Base-by-base conservation (phyloP, 2,329 filamentous ascomycete species). In the Bipolaris bicolor region DNA sequence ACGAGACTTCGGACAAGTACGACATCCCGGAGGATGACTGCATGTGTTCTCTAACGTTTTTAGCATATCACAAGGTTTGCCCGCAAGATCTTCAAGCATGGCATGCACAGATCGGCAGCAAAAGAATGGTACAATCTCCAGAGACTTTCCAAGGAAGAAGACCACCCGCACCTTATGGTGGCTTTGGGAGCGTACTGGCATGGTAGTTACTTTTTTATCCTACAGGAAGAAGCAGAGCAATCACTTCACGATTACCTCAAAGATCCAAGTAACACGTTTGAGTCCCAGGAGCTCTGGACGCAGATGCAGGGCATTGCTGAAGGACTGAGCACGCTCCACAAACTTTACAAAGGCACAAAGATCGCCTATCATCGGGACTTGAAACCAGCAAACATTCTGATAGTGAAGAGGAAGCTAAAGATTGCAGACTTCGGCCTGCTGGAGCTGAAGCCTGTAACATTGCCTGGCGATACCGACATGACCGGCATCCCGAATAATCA, bases 391-490 rank as follows among this genome's bases (percentile, higher is more conserved):
- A 62, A 62, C 43, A 62, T 62, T 33, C 46, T 60, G 5, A 62
- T 60, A 16, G 60, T 62, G 5, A 60, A 52, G 40, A 29, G 56
- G 39, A 48, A 22, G 7, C 29, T 62, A 18, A 62, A 62, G 40
- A 62, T 62, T 52, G 52, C 60, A 34, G 60, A 62, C 49, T 62
- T 62, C 26, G 58, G 58, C 20, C 57, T 61, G 36, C 54, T 61
- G 40, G 54, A 54, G 39, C 52, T 58, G 34, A 61, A 61, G 50
- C 58, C 58, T 10, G 31, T 49, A 20, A 7, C 57, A 36, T 40
- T 40, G 37, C 37, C 37, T 26, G 55, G 22, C 11, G 56, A 58
- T 18, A 55, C 49, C 49, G 34, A 55, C 41, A 41, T 46, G 34
- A 61, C 58, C 9, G 58, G 58, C 11, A 43, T 61, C 18, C 50